Evolutionary conservation across 1,139 yeast genomes (phyloP).

Genomic region (Zygoascus sp.): DNA sequence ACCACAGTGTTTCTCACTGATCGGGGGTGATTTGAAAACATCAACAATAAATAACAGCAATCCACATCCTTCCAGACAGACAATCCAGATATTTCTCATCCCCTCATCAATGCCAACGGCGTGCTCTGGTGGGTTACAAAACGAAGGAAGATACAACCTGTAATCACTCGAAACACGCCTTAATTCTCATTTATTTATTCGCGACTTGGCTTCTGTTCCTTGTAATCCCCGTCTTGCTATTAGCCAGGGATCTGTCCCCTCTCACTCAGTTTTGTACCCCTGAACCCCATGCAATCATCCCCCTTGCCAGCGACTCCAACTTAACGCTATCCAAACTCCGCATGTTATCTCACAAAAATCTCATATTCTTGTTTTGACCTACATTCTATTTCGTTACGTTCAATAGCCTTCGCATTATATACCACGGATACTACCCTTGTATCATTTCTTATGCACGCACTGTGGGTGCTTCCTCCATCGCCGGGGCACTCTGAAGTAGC

Average conservation of each 20-base stretch:
- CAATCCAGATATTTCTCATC: too few relatives aligned
- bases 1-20: background rate
- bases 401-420: background rate
- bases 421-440: background rate
- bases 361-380: background rate
- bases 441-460: background rate
- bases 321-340: too few relatives aligned
- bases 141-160: too few relatives aligned
- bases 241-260: background rate
- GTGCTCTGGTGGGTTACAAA: too few relatives aligned
- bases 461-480: background rate
- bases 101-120: too few relatives aligned
- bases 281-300: background rate
- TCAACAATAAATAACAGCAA: background rate
- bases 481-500: background rate
- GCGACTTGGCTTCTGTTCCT: background rate
- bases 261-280: background rate
- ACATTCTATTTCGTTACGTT: background rate
- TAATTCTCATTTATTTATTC: too few relatives aligned
- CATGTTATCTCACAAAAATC: too few relatives aligned
- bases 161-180: too few relatives aligned
- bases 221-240: too few relatives aligned
- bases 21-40: background rate
- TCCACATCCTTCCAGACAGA: too few relatives aligned
- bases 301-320: too few relatives aligned